Conservation (phyloP, 2,329 filamentous ascomycete species). For the Nemania sp. region DNA sequence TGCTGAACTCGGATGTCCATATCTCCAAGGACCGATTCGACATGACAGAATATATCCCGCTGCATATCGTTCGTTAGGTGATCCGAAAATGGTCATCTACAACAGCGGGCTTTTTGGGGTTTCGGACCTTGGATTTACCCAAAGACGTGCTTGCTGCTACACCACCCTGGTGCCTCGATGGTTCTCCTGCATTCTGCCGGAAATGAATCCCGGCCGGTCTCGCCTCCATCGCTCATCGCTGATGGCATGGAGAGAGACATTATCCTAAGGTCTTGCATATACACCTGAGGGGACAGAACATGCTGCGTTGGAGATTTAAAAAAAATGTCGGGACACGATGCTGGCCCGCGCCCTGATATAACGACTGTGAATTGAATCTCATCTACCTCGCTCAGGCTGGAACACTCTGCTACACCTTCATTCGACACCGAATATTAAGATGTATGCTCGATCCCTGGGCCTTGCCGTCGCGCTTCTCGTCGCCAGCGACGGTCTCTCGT, state of each 20-base stretch:
- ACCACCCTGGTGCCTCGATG: background rate
- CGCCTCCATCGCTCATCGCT: background rate
- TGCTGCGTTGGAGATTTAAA: background rate
- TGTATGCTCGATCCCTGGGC: slow-evolving; percentile 11
- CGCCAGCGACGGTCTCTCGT: background rate
- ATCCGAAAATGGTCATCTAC: no score
- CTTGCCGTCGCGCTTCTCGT: slow-evolving; percentile 13
- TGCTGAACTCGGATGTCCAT: no score
- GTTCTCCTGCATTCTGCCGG: slow-evolving; percentile 33
- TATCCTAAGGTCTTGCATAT: slow-evolving; percentile 11
- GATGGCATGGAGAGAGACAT: background rate
- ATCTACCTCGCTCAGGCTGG: background rate
- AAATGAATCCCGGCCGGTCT: slow-evolving; percentile 25
- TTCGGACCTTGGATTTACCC: slow-evolving; percentile 17
- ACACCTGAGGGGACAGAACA: slow-evolving; percentile 4
- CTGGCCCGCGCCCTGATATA: background rate
- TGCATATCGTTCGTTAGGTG: no score
- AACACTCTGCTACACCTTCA: background rate
- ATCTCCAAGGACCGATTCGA: no score
- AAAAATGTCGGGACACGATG: background rate
- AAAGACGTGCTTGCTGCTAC: slow-evolving; percentile 10
- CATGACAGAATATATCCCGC: no score
- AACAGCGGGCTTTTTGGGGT: background rate
- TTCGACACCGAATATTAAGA: background rate
- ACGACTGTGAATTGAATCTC: background rate